A percentile compares a stretch with the other conserved stretches of the same genome.
These are phyloP conservation scores for Collybia nuda DNA, from an alignment of 768 basidiomycete species.

Conservation along the genomic window DNA sequence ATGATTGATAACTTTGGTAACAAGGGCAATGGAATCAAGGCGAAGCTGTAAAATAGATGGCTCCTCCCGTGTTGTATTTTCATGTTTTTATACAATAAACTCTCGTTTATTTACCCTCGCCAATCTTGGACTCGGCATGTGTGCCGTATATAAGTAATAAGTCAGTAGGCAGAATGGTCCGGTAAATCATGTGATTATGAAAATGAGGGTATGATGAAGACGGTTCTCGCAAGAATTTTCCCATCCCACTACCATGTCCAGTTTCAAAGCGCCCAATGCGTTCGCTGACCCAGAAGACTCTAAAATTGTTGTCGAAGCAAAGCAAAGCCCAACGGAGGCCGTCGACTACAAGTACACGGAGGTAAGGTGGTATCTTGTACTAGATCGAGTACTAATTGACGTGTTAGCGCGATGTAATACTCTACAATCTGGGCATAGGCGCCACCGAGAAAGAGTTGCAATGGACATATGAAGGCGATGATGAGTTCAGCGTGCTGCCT, in stretches of 20 bases:
- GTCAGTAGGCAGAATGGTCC: too few species aligned
- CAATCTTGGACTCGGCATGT: too few species aligned
- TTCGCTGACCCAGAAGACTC: constrained; percentile 83
- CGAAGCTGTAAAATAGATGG: constrained; percentile 44
- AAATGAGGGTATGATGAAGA: neutral
- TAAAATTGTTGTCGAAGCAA: constrained; percentile 77
- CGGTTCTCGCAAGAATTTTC: neutral
- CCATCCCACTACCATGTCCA: constrained; percentile 25
- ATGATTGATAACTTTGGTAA: constrained; percentile 54
- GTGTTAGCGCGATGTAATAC: constrained; percentile 72
- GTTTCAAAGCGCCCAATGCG: constrained; percentile 43
- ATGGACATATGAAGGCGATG: constrained; percentile 89
- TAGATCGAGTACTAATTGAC: neutral
- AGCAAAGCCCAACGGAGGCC: constrained; percentile 55
- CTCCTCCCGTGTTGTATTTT: neutral
- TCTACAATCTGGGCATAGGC: constrained; percentile 95
- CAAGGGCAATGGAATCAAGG: constrained; percentile 41
- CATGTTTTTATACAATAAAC: neutral
- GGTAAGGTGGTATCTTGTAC: constrained; percentile 19
- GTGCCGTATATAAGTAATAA: neutral
- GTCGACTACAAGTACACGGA: constrained; percentile 78
- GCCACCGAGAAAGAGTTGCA: constrained; percentile 91
- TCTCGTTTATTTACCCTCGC: neutral
- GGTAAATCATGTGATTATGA: constrained; percentile 20
- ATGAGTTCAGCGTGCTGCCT: constrained; percentile 82